Percentiles rank a stretch among this genome's conserved stretches.
These are phyloP conservation scores for Curvularia lunata DNA, from an alignment of 2,329 filamentous ascomycete species.

Conservation along the genomic window DNA sequence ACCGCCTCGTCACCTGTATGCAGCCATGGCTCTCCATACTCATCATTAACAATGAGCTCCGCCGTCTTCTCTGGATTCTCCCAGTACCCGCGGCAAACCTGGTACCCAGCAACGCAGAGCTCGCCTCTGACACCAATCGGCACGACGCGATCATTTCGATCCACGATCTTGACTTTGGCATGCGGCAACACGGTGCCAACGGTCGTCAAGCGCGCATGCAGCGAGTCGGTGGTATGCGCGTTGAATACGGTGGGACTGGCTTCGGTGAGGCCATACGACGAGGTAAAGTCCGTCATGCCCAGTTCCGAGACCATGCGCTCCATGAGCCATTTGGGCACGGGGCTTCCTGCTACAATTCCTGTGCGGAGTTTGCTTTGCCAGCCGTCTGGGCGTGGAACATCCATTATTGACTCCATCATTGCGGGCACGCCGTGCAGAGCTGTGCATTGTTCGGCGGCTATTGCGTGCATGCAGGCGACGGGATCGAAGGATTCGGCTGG, in stretches of 20 bases:
- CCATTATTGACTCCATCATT: constrained; percentile 75
- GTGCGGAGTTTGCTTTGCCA: constrained; percentile 65
- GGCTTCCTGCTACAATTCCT: constrained; percentile 79
- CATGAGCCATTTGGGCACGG: constrained; percentile 77
- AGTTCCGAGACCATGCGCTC: constrained; percentile 72
- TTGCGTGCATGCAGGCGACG: constrained; percentile 67
- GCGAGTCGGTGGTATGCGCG: constrained; percentile 74
- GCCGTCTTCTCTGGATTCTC: constrained; percentile 76
- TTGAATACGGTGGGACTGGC: constrained; percentile 83
- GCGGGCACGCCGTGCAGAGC: constrained; percentile 82
- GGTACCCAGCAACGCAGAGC: constrained; percentile 79
- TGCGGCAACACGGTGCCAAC: constrained; percentile 81
- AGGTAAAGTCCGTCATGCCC: constrained; percentile 74
- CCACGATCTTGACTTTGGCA: constrained; percentile 75
- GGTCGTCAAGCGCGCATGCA: constrained; percentile 70
- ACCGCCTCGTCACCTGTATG: constrained; percentile 51
- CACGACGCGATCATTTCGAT: constrained; percentile 68
- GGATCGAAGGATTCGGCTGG: constrained; percentile 75
- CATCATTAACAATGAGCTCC: constrained; percentile 72
- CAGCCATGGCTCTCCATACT: constrained; percentile 57
- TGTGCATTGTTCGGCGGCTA: constrained; percentile 62
- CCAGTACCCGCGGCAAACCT: constrained; percentile 69
- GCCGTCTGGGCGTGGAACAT: constrained; percentile 54
- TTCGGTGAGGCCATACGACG: constrained; percentile 70
- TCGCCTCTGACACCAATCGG: constrained; percentile 73